Conservation (phyloP, 2,329 filamentous ascomycete species). For the Aspergillus vadensis region DNA sequence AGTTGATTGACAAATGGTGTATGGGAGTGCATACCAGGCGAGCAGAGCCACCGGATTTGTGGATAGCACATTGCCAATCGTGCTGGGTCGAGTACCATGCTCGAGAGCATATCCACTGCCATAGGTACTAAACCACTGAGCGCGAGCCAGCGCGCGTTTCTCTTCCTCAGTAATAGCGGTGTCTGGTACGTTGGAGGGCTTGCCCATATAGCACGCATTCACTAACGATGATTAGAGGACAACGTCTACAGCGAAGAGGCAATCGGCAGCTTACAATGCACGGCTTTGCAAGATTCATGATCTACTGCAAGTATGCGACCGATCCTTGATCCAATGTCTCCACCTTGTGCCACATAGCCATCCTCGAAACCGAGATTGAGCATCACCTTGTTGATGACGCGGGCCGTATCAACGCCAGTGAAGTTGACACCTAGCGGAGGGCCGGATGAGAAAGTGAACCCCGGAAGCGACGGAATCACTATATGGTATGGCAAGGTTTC, state of each 20-base stretch:
- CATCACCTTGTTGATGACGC: conserved; percentile 34
- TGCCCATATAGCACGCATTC: conserved; percentile 29
- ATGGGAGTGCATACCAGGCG: conserved; percentile 29
- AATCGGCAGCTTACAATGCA: conserved; percentile 27
- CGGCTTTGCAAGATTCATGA: conserved; percentile 35
- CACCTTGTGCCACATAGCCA: conserved; percentile 38
- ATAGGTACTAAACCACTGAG: conserved; percentile 19
- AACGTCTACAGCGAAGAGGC: not conserved
- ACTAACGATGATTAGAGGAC: conserved; percentile 23
- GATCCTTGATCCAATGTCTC: conserved; percentile 36
- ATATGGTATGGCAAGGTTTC: conserved; percentile 33
- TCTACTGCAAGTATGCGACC: conserved; percentile 29
- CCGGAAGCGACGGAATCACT: conserved; percentile 37
- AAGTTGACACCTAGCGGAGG: conserved; percentile 35
- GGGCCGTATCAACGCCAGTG: conserved; percentile 28
- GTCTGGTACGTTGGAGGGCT: conserved; percentile 27
- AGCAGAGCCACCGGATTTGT: conserved; percentile 35
- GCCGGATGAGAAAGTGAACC: conserved; percentile 35
- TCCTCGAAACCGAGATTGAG: conserved; percentile 30
- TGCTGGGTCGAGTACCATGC: conserved; percentile 36
- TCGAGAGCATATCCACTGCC: conserved; percentile 32
- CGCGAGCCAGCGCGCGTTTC: conserved; percentile 33
- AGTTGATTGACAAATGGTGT: not conserved
- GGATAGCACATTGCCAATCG: conserved; percentile 38
- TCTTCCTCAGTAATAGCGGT: conserved; percentile 26